Conservation (phyloP, 140 eudicot species). For the Ambrosia hybrid region DNA sequence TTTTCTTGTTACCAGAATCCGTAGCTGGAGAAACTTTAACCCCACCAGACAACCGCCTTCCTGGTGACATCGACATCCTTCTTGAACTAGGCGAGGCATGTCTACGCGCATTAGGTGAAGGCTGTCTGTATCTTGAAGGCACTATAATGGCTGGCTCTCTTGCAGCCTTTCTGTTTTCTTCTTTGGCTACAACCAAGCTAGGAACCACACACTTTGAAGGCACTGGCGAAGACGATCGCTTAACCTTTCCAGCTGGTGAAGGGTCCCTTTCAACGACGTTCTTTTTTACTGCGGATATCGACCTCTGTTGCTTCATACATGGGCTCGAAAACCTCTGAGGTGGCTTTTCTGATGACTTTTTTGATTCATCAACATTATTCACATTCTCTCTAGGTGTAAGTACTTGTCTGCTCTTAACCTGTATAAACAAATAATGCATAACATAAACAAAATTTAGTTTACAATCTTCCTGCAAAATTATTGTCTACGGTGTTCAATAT, state of each 20-base stretch:
- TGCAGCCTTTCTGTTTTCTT: conserved; percentile 63
- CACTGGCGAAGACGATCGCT: conserved; percentile 84
- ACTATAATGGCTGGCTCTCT: conserved; percentile 80
- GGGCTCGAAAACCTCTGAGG: conserved; percentile 82
- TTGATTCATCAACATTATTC: conserved; percentile 16
- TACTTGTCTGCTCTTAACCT: conserved; percentile 44
- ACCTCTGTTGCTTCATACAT: not conserved
- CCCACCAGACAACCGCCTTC: conserved; percentile 81
- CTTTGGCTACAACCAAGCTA: conserved; percentile 77
- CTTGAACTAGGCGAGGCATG: conserved; percentile 66
- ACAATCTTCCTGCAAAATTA: no score
- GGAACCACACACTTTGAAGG: conserved; percentile 96
- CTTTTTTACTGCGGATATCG: conserved; percentile 57
- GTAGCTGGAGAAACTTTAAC: conserved; percentile 59
- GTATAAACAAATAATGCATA: conserved; percentile 14
- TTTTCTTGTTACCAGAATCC: conserved; percentile 74
- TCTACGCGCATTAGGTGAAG: conserved; percentile 72
- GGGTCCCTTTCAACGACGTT: conserved; percentile 69
- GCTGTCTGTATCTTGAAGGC: conserved; percentile 97
- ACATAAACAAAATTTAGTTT: no score
- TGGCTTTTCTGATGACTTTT: conserved; percentile 39
- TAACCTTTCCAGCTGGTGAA: conserved; percentile 68
- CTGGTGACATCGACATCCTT: conserved; percentile 94
- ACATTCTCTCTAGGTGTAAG: conserved; percentile 53
- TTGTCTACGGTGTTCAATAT: not conserved